Percentiles rank a stretch among this genome's conserved stretches.
Conservation (phyloP, 805 yeast species). For the Candida jianshihensis region DNA sequence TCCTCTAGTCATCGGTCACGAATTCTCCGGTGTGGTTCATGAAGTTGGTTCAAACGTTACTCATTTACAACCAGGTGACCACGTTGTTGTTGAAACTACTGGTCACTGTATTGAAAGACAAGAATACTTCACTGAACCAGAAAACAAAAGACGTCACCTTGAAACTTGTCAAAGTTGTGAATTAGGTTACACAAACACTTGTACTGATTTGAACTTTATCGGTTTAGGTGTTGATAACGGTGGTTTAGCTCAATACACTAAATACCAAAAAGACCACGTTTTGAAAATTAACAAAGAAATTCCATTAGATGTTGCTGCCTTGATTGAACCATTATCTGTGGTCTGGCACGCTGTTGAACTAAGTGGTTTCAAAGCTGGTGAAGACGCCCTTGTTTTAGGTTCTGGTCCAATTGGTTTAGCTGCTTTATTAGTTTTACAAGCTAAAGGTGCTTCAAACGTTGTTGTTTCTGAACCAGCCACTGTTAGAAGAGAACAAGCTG, state of each 20-base stretch:
- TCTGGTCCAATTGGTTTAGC: conserved; percentile 62
- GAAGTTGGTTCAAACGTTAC: conserved; percentile 43
- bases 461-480: conserved; percentile 58
- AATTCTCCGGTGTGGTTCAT: conserved; percentile 53
- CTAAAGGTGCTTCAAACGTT: conserved; percentile 39
- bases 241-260: conserved; percentile 37
- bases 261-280: conserved; percentile 31
- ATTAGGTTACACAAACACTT: conserved; percentile 38
- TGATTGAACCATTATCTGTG: conserved; percentile 52
- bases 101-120: conserved; percentile 35
- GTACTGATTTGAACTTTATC: conserved; percentile 34
- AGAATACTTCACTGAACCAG: conserved; percentile 21
- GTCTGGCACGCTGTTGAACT: conserved; percentile 52
- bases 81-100: conserved; percentile 47
- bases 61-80: conserved; percentile 46
- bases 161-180: conserved; percentile 37
- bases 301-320: conserved; percentile 48
- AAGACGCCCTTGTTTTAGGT: conserved; percentile 45
- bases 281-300: conserved; percentile 32
- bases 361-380: conserved; percentile 36
- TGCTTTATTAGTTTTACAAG: conserved; percentile 46
- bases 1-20: conserved; percentile 58
- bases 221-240: conserved; percentile 49
- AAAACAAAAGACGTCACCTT: conserved; percentile 17
- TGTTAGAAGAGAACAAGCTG: conserved; percentile 56